Evolutionary conservation across 768 basidiomycete species (phyloP).

Genomic region (Russula brevipes): DNA sequence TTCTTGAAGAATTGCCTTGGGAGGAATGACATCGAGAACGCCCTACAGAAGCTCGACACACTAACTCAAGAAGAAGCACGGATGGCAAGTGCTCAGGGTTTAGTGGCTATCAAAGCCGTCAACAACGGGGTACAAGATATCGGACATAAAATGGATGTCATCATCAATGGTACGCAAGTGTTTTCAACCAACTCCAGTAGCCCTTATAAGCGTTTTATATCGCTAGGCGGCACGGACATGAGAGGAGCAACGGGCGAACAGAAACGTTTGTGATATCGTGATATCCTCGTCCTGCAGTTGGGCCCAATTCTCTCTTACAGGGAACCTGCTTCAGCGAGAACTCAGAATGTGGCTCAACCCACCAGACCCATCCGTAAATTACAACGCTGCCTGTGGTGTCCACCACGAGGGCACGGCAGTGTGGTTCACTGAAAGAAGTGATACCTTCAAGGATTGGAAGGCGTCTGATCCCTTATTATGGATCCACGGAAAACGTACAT

Average conservation of each 20-base stretch:
- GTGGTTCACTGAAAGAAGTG: background rate
- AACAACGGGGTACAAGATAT: too few relatives aligned
- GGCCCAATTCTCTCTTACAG: background rate
- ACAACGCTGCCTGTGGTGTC: background rate
- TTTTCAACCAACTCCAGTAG: too few relatives aligned
- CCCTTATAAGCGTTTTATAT: too few relatives aligned
- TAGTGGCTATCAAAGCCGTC: background rate
- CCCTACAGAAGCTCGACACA: background rate
- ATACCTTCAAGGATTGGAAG: background rate
- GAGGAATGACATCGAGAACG: background rate
- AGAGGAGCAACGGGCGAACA: background rate
- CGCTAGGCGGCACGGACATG: background rate
- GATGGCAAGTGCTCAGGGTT: background rate
- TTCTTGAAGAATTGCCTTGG: background rate
- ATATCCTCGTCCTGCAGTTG: background rate
- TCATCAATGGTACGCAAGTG: background rate
- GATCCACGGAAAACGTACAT: background rate
- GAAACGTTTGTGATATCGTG: background rate
- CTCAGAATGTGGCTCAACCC: background rate
- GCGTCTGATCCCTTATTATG: background rate
- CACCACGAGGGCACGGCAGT: background rate
- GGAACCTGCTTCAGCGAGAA: background rate
- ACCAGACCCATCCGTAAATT: conserved; percentile 1
- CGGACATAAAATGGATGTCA: background rate
- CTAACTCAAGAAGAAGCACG: background rate